phyloP scores from a whole-genome alignment of 2,329 filamentous ascomycete genomes.

The Ascochyta viciae-villosae region DNA sequence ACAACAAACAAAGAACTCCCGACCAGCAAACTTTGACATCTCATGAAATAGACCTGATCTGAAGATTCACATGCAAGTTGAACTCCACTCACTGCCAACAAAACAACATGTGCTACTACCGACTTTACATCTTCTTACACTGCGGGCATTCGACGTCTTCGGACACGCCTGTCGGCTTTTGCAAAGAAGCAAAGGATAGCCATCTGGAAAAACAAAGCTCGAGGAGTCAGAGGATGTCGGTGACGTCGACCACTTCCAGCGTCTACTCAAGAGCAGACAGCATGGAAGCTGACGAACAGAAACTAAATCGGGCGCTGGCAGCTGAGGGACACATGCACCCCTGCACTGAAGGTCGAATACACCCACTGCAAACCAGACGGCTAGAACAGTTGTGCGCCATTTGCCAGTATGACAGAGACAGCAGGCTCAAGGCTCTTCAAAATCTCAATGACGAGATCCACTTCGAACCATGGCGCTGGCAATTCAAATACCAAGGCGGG shows the following conservation, averaged over 20 bases:
- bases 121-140: conserved; percentile 50
- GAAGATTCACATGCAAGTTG: not conserved
- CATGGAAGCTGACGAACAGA: not conserved
- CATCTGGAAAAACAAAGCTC: conserved; percentile 22
- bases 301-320: not conserved
- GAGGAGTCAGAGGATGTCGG: conserved; percentile 3
- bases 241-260: not conserved
- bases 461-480: conserved; percentile 14
- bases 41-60: not conserved
- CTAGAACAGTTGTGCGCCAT: conserved; percentile 17
- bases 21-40: not conserved
- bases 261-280: conserved; percentile 4
- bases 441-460: not conserved
- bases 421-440: not conserved
- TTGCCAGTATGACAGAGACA: conserved; percentile 15
- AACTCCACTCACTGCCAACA: not conserved
- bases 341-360: conserved; percentile 15
- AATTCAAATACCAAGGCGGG: conserved; percentile 13
- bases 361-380: conserved; percentile 20
- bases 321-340: not conserved
- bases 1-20: not conserved
- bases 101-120: conserved; percentile 53
- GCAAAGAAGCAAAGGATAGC: conserved; percentile 28
- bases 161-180: conserved; percentile 43
- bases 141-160: conserved; percentile 53